Evolutionary conservation across 169 alveolate species (phyloP).

Genomic region (Plasmodium knowlesi): DNA sequence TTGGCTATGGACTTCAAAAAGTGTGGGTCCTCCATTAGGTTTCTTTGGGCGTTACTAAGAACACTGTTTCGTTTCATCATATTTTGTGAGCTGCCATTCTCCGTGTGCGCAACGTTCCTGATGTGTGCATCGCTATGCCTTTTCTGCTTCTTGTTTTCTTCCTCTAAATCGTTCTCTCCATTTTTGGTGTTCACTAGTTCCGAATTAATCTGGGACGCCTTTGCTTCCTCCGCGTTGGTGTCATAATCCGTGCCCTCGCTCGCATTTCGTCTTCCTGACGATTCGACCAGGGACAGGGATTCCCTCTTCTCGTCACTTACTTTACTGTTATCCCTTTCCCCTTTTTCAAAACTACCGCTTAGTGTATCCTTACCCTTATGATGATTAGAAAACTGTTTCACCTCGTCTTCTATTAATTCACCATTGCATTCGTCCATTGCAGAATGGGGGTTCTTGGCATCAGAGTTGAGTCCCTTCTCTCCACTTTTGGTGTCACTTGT

Average conservation of each 20-base stretch:
- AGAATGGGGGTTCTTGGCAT: not conserved
- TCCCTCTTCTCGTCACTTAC: constrained; percentile 5
- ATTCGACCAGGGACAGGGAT: not conserved
- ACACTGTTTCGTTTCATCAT: not conserved
- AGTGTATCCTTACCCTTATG: not conserved
- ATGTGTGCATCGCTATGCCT: constrained; percentile 7
- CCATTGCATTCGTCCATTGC: not conserved
- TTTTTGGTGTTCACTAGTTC: not conserved
- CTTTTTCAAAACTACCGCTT: not conserved
- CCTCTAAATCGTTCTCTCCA: constrained; percentile 9
- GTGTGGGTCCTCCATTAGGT: constrained; percentile 76
- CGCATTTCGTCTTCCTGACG: not conserved
- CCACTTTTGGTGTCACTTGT: not conserved
- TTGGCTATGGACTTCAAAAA: constrained; percentile 78
- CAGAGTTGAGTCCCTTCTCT: not conserved
- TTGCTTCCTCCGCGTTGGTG: not conserved
- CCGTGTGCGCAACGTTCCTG: not conserved
- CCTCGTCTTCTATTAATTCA: not conserved
- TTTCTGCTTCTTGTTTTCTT: not conserved
- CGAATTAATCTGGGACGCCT: not conserved
- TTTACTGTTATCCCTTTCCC: not conserved
- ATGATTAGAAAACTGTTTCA: not conserved
- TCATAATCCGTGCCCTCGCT: not conserved
- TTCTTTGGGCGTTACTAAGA: constrained; percentile 9
- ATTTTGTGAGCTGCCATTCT: not conserved